A percentile compares a stretch with the other conserved stretches of the same genome.
These are phyloP conservation scores for Solanum habrochaites DNA, from an alignment of 257 asterid species.

Conservation along the genomic window DNA sequence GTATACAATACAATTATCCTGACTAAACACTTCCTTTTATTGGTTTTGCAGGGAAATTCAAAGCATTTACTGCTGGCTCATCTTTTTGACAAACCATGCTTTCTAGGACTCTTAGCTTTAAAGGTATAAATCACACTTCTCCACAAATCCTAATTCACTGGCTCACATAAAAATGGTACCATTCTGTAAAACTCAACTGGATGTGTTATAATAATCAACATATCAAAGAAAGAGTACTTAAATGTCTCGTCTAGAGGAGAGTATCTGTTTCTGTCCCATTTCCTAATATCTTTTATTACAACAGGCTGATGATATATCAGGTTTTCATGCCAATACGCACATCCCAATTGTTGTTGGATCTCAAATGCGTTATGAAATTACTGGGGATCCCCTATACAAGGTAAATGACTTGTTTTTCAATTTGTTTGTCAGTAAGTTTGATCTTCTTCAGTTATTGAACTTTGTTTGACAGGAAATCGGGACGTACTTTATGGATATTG, in stretches of 20 bases:
- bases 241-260: background rate
- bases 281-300: background rate
- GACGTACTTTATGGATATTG: conserved; percentile 56
- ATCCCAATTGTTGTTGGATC: conserved; percentile 84
- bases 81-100: conserved; percentile 92
- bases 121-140: conserved; percentile 34
- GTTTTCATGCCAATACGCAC: conserved; percentile 78
- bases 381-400: conserved; percentile 78
- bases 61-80: conserved; percentile 76
- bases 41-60: conserved; percentile 54
- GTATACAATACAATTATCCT: background rate
- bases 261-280: background rate
- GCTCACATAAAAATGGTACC: background rate
- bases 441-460: background rate
- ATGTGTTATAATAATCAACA: background rate
- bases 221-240: background rate
- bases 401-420: conserved; percentile 8
- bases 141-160: background rate
- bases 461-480: conserved; percentile 57
- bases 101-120: conserved; percentile 71
- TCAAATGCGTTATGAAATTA: conserved; percentile 87
- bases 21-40: background rate
- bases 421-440: background rate
- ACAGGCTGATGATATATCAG: conserved; percentile 78
- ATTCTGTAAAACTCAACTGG: background rate